Evolutionary conservation across 345 rosid species (phyloP).

Genomic region (Abelmoschus esculentus): DNA sequence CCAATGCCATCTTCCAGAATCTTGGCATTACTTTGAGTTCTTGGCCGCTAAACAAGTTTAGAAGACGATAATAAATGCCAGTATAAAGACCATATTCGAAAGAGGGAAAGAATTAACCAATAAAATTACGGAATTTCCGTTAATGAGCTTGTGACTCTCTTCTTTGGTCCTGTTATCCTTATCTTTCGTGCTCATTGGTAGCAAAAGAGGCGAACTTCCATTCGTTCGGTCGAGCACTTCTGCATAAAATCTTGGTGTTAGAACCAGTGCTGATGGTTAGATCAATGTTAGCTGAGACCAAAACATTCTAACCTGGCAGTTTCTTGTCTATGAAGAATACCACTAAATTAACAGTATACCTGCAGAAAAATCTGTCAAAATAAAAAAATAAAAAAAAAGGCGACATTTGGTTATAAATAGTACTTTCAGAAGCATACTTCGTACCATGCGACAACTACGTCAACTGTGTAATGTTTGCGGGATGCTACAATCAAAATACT

Average conservation of each 20-base stretch:
- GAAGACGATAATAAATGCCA: background rate
- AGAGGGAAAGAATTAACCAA: background rate
- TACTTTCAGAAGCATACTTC: background rate
- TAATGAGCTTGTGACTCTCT: constrained; percentile 91
- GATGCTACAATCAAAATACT: constrained; percentile 92
- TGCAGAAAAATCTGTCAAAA: constrained; percentile 1
- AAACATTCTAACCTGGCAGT: constrained; percentile 64
- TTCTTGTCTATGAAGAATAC: constrained; percentile 96
- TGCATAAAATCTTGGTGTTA: constrained; percentile 29
- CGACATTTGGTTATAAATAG: too few species aligned
- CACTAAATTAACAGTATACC: constrained; percentile 93
- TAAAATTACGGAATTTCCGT: constrained; percentile 49
- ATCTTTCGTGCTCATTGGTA: constrained; percentile 59
- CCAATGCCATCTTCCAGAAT: constrained; percentile 54
- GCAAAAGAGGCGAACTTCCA: constrained; percentile 38
- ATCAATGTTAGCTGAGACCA: background rate
- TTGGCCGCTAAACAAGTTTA: constrained; percentile 46
- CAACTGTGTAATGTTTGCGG: constrained; percentile 96
- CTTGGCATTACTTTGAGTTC: constrained; percentile 85
- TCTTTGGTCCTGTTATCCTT: constrained; percentile 69
- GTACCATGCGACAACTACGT: constrained; percentile 95
- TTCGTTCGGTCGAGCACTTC: constrained; percentile 72
- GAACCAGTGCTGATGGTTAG: background rate
- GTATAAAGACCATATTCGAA: background rate
- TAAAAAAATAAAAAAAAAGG: too few species aligned